Evolutionary conservation across 805 yeast genomes (phyloP).

Genomic region (Kuraishia hungarica): DNA sequence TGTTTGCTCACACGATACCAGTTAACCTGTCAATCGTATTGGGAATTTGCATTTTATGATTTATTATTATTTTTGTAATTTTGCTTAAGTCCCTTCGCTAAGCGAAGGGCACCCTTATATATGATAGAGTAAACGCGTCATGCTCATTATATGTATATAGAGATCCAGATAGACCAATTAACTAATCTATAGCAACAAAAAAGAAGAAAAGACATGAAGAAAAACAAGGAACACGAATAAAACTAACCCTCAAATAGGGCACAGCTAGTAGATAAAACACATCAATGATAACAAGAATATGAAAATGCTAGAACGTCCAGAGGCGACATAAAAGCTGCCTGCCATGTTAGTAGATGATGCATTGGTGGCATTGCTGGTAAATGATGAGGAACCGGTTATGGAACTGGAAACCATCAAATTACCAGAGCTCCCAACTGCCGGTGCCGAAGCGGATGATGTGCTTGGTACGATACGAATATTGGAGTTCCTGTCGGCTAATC

Average conservation of each 20-base stretch:
- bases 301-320: not conserved
- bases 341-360: not conserved
- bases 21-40: not conserved
- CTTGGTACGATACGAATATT: constrained; percentile 16
- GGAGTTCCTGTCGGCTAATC: constrained; percentile 39
- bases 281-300: not conserved
- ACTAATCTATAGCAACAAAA: not conserved
- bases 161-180: not conserved
- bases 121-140: not conserved
- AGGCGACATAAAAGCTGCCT: not conserved
- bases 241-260: not conserved
- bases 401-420: not conserved
- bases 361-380: not conserved
- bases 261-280: not conserved
- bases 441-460: constrained; percentile 1
- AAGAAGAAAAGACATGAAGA: not conserved
- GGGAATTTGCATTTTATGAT: not conserved
- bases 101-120: not conserved
- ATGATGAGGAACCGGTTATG: not conserved
- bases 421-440: constrained; percentile 1
- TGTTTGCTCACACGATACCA: not conserved
- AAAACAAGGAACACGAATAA: not conserved
- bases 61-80: not conserved
- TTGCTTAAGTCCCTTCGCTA: not conserved
- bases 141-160: not conserved